Conservation (phyloP, 495 filamentous ascomycete genomes). For the Ramalina intermedia region DNA sequence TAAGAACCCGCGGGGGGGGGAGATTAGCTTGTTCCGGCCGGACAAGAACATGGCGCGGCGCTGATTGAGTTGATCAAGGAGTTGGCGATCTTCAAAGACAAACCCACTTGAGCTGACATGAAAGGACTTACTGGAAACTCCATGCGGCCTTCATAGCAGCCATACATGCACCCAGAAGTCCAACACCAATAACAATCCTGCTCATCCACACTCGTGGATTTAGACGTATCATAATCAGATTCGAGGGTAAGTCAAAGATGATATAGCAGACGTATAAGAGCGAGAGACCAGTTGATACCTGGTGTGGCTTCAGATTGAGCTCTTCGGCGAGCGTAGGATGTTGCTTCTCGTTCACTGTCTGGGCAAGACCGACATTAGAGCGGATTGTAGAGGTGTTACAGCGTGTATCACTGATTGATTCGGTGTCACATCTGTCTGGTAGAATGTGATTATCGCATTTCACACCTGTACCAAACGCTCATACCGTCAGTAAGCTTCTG, state of each 20-base stretch:
- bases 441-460: too few relatives aligned
- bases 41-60: constrained; percentile 87
- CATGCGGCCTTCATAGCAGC: constrained; percentile 65
- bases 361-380: constrained; percentile 77
- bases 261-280: constrained; percentile 89
- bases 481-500: too few relatives aligned
- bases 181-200: constrained; percentile 76
- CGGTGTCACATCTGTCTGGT: too few relatives aligned
- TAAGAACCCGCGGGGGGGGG: constrained; percentile 56
- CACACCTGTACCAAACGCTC: too few relatives aligned
- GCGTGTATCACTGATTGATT: too few relatives aligned
- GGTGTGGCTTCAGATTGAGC: constrained; percentile 50
- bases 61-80: too few relatives aligned
- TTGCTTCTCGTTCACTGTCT: constrained; percentile 66
- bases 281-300: constrained; percentile 70
- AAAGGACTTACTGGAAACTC: constrained; percentile 59
- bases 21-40: constrained; percentile 81
- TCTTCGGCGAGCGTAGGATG: constrained; percentile 55
- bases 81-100: too few relatives aligned
- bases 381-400: constrained; percentile 82
- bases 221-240: constrained; percentile 73
- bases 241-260: constrained; percentile 76
- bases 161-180: constrained; percentile 70
- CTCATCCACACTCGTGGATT: constrained; percentile 88
- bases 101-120: not conserved